Evolutionary conservation across 352 stramenopile genomes (phyloP).

Genomic region (Phytophthora cactorum): DNA sequence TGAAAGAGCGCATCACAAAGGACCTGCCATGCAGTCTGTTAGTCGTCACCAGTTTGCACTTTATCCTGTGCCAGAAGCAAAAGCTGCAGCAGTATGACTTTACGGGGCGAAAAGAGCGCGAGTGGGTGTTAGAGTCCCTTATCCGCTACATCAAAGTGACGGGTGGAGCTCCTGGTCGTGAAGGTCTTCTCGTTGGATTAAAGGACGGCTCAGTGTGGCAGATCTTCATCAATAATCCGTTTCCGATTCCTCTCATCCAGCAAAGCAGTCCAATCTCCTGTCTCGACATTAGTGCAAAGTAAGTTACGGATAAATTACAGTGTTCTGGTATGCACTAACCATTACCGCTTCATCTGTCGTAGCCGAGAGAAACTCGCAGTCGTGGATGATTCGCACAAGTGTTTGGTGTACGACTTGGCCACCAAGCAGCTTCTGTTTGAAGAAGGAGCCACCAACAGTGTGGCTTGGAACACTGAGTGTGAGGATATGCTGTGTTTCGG

Average conservation of each 20-base stretch:
- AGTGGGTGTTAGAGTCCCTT: constrained; percentile 87
- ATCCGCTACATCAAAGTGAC: constrained; percentile 94
- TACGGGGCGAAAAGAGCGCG: constrained; percentile 82
- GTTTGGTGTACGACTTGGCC: constrained; percentile 91
- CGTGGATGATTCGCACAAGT: constrained; percentile 90
- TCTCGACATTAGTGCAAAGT: constrained; percentile 90
- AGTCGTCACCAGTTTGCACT: constrained; percentile 91
- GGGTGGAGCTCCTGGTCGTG: constrained; percentile 85
- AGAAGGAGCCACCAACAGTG: constrained; percentile 86
- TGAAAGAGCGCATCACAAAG: constrained; percentile 90
- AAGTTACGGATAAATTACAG: constrained; percentile 20
- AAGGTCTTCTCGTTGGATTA: constrained; percentile 93
- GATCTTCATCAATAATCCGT: constrained; percentile 96
- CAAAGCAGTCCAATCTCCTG: constrained; percentile 88
- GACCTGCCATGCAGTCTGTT: constrained; percentile 87
- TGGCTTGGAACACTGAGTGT: constrained; percentile 94
- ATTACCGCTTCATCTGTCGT: not conserved
- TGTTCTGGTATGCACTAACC: not conserved
- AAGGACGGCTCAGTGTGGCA: constrained; percentile 92
- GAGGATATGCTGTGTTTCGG: constrained; percentile 96
- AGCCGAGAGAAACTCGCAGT: constrained; percentile 91
- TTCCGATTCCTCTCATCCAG: constrained; percentile 93
- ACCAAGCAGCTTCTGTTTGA: constrained; percentile 92
- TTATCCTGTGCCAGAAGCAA: constrained; percentile 93
- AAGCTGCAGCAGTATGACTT: constrained; percentile 95